Evolutionary conservation across 78 protist genomes (phyloP).

Genomic region (Dictyostelium firmibasis): DNA sequence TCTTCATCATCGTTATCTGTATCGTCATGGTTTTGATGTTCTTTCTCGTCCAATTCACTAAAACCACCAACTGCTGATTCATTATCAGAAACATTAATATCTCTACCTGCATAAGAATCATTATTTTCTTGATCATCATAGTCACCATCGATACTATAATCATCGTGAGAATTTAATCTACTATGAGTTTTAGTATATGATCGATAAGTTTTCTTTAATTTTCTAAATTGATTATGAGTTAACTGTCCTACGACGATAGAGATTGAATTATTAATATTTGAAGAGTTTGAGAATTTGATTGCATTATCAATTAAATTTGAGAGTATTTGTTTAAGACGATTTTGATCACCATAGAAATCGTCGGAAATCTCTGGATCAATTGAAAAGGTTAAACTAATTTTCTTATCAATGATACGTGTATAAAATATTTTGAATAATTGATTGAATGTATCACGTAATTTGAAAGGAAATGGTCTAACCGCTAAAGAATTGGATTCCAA

Average conservation of each 20-base stretch:
- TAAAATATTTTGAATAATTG: slow-evolving; percentile 2
- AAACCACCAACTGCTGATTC: slow-evolving; percentile 5
- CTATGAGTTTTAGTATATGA: not conserved
- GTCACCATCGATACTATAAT: not conserved
- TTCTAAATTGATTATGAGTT: not conserved
- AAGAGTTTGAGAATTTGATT: slow-evolving; percentile 37
- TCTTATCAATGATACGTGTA: slow-evolving; percentile 18
- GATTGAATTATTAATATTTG: not conserved
- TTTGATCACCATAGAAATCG: slow-evolving; percentile 40
- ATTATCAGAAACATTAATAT: not conserved
- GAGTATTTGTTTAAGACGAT: slow-evolving; percentile 38
- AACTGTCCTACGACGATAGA: not conserved
- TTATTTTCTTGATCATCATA: not conserved
- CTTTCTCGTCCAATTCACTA: not conserved
- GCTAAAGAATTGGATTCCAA: slow-evolving; percentile 2
- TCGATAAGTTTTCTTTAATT: not conserved
- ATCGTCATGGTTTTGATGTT: not conserved
- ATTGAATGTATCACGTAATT: not conserved
- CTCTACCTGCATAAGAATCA: not conserved
- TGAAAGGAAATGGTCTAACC: slow-evolving; percentile 8
- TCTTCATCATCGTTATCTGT: not conserved
- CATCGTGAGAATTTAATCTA: slow-evolving; percentile 11
- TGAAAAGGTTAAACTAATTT: not conserved
- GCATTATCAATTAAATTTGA: slow-evolving; percentile 50
- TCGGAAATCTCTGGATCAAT: slow-evolving; percentile 41